These are phyloP conservation scores for Leucocoprinus birnbaumii DNA, from an alignment of 768 basidiomycete genomes.

Conservation along the genomic window DNA sequence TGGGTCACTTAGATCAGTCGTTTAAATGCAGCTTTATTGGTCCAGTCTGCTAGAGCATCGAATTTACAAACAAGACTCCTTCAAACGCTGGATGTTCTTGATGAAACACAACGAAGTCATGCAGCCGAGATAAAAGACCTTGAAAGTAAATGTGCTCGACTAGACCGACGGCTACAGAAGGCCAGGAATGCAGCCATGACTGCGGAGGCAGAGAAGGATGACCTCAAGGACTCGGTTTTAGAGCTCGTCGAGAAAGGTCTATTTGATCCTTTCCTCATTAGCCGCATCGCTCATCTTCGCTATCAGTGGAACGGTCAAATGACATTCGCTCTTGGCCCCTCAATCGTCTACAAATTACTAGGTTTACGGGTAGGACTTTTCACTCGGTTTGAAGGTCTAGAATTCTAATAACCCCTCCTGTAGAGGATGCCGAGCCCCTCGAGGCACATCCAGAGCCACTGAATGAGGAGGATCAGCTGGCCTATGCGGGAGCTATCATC, in stretches of 20 bases:
- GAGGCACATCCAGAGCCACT: not conserved
- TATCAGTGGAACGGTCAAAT: slow-evolving; percentile 6
- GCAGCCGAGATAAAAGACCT: slow-evolving; percentile 34
- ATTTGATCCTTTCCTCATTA: slow-evolving; percentile 17
- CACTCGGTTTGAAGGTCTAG: not conserved
- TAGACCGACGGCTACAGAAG: slow-evolving; percentile 35
- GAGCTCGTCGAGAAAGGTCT: slow-evolving; percentile 59
- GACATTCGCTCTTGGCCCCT: slow-evolving; percentile 12
- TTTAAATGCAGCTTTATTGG: slow-evolving; percentile 11
- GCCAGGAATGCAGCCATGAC: slow-evolving; percentile 27
- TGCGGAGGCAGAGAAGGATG: slow-evolving; percentile 47
- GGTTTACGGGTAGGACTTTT: slow-evolving; percentile 5
- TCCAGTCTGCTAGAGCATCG: slow-evolving; percentile 33
- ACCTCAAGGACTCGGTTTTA: slow-evolving; percentile 50
- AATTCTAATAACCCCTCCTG: not conserved
- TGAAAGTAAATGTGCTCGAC: slow-evolving; percentile 26
- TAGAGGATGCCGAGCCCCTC: not conserved
- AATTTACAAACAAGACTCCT: slow-evolving; percentile 44
- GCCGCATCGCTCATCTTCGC: slow-evolving; percentile 1
- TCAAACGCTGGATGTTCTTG: slow-evolving; percentile 48
- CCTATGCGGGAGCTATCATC: slow-evolving; percentile 45
- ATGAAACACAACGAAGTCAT: slow-evolving; percentile 37
- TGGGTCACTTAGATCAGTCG: slow-evolving; percentile 4
- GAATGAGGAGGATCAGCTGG: slow-evolving; percentile 24
- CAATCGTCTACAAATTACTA: slow-evolving; percentile 7